Evolutionary conservation across 345 rosid species (phyloP).

Genomic region (Ceriops decandra): DNA sequence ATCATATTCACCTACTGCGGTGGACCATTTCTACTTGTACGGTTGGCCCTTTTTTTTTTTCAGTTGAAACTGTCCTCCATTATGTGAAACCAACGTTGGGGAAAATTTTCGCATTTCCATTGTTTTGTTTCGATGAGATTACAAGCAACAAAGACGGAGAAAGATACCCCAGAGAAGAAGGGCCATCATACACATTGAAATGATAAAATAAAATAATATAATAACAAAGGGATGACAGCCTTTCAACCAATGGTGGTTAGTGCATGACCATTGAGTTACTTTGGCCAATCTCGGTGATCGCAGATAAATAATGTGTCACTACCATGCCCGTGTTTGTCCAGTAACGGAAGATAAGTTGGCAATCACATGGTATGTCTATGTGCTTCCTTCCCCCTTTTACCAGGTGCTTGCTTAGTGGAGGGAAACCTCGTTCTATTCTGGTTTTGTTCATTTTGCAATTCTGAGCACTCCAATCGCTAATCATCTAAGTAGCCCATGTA

Average conservation of each 20-base stretch:
- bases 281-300: conserved; percentile 7
- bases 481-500: too few species aligned
- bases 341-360: conserved; percentile 38
- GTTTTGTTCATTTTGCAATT: conserved; percentile 6
- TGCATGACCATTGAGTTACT: conserved; percentile 15
- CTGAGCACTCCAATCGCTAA: background rate
- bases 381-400: conserved; percentile 17
- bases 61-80: too few species aligned
- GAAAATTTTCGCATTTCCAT: too few species aligned
- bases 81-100: too few species aligned
- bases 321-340: background rate
- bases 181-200: too few species aligned
- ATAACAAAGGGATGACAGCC: background rate
- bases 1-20: background rate
- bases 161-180: too few species aligned
- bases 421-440: conserved; percentile 26
- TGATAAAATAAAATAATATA: background rate
- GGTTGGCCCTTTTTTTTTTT: background rate
- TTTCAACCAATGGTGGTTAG: background rate
- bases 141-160: too few species aligned
- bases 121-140: too few species aligned
- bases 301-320: conserved; percentile 4
- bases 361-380: conserved; percentile 56
- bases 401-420: conserved; percentile 15
- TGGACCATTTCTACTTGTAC: background rate